phyloP scores from a whole-genome alignment of 2,329 filamentous ascomycete genomes.

The Trichocomaceae sp. region DNA sequence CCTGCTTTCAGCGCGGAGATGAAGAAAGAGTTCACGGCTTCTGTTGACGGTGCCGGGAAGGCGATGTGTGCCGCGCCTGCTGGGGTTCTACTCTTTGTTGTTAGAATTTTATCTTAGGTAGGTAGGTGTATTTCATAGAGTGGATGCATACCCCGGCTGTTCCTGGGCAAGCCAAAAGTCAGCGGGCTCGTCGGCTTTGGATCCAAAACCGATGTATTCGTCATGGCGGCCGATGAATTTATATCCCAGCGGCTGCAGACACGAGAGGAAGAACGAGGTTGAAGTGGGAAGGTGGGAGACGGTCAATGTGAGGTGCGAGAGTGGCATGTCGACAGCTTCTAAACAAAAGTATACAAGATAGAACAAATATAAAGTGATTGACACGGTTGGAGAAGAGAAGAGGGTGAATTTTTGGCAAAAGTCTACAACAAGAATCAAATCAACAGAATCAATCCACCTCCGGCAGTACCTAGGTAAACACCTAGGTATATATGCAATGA shows the following conservation, averaged over 20 bases:
- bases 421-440: background rate
- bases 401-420: background rate
- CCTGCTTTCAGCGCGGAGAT: constrained; percentile 61
- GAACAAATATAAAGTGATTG: background rate
- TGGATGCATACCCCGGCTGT: constrained; percentile 45
- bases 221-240: constrained; percentile 60
- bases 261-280: constrained; percentile 74
- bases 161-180: constrained; percentile 61
- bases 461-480: background rate
- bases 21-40: constrained; percentile 66
- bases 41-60: constrained; percentile 60
- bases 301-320: constrained; percentile 57
- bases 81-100: constrained; percentile 33
- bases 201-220: constrained; percentile 56
- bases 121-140: too few species aligned
- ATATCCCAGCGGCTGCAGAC: constrained; percentile 71
- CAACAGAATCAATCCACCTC: background rate
- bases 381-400: background rate
- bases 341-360: constrained; percentile 7
- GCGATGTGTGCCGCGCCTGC: constrained; percentile 56
- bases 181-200: constrained; percentile 46
- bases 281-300: constrained; percentile 74
- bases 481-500: background rate
- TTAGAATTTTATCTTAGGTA: background rate
- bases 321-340: constrained; percentile 44